These are phyloP conservation scores for Colletotrichum sp. DNA, from an alignment of 2,329 filamentous ascomycete genomes.

Conservation along the genomic window DNA sequence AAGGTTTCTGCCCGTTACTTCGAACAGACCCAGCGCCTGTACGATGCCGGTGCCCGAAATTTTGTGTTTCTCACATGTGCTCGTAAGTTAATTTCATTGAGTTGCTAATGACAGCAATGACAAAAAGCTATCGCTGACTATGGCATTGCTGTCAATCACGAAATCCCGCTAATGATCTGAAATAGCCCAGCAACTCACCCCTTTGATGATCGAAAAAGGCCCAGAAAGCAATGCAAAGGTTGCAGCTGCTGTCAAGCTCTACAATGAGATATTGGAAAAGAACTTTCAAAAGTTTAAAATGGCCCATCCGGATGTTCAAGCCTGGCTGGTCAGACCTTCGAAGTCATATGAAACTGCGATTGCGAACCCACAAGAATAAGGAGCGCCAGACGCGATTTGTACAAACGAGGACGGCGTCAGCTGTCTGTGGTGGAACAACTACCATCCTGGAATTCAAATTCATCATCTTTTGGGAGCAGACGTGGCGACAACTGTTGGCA, in stretches of 20 bases:
- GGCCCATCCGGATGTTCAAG: conserved; percentile 43
- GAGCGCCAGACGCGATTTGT: neutral
- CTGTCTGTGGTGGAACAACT: conserved; percentile 1
- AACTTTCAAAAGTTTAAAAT: conserved; percentile 33
- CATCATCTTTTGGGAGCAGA: neutral
- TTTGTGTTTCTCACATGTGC: conserved; percentile 58
- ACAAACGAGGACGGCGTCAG: neutral
- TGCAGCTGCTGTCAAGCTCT: conserved; percentile 30
- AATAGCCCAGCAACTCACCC: conserved; percentile 40
- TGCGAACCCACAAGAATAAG: conserved; percentile 51
- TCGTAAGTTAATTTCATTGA: neutral
- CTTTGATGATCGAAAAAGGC: conserved; percentile 60
- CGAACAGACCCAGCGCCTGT: conserved; percentile 50
- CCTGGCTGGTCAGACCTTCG: conserved; percentile 59
- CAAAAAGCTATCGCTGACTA: neutral
- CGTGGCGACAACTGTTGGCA: neutral
- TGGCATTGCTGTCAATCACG: neutral
- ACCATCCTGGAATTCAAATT: neutral
- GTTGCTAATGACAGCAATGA: neutral
- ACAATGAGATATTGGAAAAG: conserved; percentile 49
- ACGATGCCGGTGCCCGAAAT: conserved; percentile 57
- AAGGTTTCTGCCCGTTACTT: conserved; percentile 47
- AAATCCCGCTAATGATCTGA: neutral
- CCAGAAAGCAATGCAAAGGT: conserved; percentile 44
- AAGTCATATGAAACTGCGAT: conserved; percentile 55